Evolutionary conservation across 495 filamentous ascomycete species (phyloP).

Genomic region (Hapsidospora chrysogenum): DNA sequence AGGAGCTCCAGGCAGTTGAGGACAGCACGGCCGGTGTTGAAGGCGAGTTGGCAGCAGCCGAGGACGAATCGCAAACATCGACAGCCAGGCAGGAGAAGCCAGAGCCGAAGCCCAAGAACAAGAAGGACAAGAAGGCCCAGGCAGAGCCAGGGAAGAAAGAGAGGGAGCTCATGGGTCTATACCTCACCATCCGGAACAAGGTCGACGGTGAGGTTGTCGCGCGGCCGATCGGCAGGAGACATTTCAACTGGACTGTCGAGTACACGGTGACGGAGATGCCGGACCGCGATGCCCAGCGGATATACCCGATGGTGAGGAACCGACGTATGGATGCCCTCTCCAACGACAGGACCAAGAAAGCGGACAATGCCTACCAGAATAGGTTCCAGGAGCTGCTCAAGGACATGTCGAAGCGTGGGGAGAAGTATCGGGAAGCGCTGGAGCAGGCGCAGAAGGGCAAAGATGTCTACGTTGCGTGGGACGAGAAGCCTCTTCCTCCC

Average conservation of each 20-base stretch:
- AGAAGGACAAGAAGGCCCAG: no score
- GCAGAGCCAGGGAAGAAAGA: no score
- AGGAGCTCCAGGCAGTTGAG: no score
- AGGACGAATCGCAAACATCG: no score
- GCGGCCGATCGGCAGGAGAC: slow-evolving; percentile 28
- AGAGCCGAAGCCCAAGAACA: no score
- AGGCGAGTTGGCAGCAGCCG: no score
- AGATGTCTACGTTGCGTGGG: not conserved
- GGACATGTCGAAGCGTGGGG: not conserved
- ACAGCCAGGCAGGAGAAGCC: no score
- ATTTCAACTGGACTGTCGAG: slow-evolving; percentile 56
- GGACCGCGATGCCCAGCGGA: slow-evolving; percentile 14
- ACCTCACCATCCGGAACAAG: slow-evolving; percentile 51
- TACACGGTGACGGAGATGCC: slow-evolving; percentile 50
- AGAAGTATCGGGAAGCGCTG: not conserved
- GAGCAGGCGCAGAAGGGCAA: not conserved
- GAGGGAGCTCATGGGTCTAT: slow-evolving; percentile 45
- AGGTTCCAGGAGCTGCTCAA: slow-evolving; percentile 15
- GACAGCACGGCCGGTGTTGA: no score
- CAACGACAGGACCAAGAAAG: slow-evolving; percentile 8
- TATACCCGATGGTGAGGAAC: slow-evolving; percentile 32
- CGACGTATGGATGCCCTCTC: slow-evolving; percentile 28
- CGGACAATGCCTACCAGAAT: slow-evolving; percentile 22
- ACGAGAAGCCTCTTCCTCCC: not conserved
- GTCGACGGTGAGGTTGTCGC: slow-evolving; percentile 49